These are phyloP conservation scores for Pseudogymnoascus destructans DNA, from an alignment of 2,329 filamentous ascomycete genomes.

Conservation along the genomic window DNA sequence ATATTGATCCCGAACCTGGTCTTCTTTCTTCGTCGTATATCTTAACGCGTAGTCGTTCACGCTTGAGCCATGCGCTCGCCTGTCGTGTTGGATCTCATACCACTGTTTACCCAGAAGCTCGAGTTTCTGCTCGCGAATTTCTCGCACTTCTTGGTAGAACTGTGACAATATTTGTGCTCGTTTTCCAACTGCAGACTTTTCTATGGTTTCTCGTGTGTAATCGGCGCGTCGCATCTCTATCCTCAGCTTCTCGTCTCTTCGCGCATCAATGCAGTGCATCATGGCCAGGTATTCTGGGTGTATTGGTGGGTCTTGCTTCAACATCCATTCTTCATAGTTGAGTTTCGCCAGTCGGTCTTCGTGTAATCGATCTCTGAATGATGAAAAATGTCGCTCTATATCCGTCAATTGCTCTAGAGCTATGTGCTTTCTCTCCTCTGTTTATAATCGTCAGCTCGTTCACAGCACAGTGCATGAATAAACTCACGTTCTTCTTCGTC, in stretches of 20 bases:
- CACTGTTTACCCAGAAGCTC: slow-evolving; percentile 77
- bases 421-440: slow-evolving; percentile 64
- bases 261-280: slow-evolving; percentile 73
- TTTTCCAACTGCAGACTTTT: slow-evolving; percentile 64
- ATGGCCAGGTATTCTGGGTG: slow-evolving; percentile 87
- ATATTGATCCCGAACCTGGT: slow-evolving; percentile 71
- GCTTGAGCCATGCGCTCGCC: slow-evolving; percentile 64
- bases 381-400: slow-evolving; percentile 79
- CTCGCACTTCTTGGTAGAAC: slow-evolving; percentile 76
- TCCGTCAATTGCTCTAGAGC: slow-evolving; percentile 67
- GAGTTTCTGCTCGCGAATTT: slow-evolving; percentile 67
- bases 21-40: slow-evolving; percentile 62
- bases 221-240: slow-evolving; percentile 42
- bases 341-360: slow-evolving; percentile 76
- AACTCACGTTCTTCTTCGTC: slow-evolving; percentile 53
- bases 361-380: slow-evolving; percentile 77
- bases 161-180: slow-evolving; percentile 79
- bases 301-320: slow-evolving; percentile 47
- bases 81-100: slow-evolving; percentile 84
- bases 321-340: slow-evolving; percentile 54
- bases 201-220: slow-evolving; percentile 57
- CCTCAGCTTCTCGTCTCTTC: slow-evolving; percentile 66
- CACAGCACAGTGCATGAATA: neutral
- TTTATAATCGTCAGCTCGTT: slow-evolving; percentile 22
- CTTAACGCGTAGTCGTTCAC: slow-evolving; percentile 71